Evolutionary conservation across 495 filamentous ascomycete genomes (phyloP).

Genomic region (Podospora sp.): DNA sequence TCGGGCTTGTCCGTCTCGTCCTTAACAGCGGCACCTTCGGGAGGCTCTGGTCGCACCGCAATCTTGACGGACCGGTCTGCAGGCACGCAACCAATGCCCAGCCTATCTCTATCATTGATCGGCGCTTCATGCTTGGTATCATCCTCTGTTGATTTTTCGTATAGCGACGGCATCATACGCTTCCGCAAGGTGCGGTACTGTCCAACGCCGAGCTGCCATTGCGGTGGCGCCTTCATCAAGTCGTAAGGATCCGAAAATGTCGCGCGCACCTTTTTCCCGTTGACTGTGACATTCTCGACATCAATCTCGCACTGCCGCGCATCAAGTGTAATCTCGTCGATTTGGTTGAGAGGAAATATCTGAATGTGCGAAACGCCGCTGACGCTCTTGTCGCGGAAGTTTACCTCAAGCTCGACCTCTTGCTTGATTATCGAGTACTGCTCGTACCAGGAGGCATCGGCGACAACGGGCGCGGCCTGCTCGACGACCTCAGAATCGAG

Average conservation of each 20-base stretch:
- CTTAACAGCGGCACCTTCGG: slow-evolving; percentile 32
- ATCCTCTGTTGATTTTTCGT: slow-evolving; percentile 48
- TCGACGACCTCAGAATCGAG: neutral
- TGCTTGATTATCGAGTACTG: slow-evolving; percentile 68
- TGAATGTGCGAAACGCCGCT: slow-evolving; percentile 80
- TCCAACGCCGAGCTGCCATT: slow-evolving; percentile 58
- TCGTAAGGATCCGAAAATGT: slow-evolving; percentile 76
- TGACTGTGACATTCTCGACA: slow-evolving; percentile 62
- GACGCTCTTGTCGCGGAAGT: slow-evolving; percentile 74
- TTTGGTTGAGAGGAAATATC: slow-evolving; percentile 64
- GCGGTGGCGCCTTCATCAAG: slow-evolving; percentile 61
- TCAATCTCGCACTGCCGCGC: slow-evolving; percentile 83
- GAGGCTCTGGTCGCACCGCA: slow-evolving; percentile 31
- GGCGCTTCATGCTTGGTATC: slow-evolving; percentile 26
- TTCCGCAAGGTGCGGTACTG: slow-evolving; percentile 75
- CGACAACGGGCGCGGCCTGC: slow-evolving; percentile 1
- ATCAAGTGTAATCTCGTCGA: slow-evolving; percentile 74
- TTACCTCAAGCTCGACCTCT: slow-evolving; percentile 83
- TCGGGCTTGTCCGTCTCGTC: slow-evolving; percentile 35
- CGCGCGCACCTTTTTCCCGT: slow-evolving; percentile 64
- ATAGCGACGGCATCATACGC: slow-evolving; percentile 64
- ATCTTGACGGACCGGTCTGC: slow-evolving; percentile 47
- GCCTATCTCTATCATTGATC: slow-evolving; percentile 40
- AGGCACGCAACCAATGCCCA: slow-evolving; percentile 43
- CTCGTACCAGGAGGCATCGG: slow-evolving; percentile 15